These are phyloP conservation scores for Podospora sp. DNA, from an alignment of 495 filamentous ascomycete genomes.

Conservation along the genomic window DNA sequence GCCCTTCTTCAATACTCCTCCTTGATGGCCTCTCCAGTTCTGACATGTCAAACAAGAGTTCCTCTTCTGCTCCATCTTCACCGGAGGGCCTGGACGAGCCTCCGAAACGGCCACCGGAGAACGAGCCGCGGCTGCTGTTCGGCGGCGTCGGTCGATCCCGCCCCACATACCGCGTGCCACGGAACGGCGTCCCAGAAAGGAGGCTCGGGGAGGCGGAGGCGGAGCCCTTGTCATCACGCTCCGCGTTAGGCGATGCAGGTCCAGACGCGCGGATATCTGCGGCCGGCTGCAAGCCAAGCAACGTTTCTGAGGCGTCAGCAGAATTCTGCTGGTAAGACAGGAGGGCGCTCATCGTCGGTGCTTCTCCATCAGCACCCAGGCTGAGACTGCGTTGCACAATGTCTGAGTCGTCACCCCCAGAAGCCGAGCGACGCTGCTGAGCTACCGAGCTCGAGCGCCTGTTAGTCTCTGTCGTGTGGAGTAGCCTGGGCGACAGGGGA, in stretches of 20 bases:
- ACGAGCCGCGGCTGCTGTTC: slow-evolving; percentile 38
- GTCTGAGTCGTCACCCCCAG: slow-evolving; percentile 65
- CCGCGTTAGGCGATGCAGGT: slow-evolving; percentile 38
- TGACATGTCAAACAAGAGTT: slow-evolving; percentile 88
- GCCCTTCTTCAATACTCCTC: slow-evolving; percentile 72
- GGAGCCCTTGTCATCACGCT: slow-evolving; percentile 37
- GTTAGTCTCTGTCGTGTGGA: slow-evolving; percentile 49
- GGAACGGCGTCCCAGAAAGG: slow-evolving; percentile 34
- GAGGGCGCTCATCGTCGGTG: slow-evolving; percentile 59
- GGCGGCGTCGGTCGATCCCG: slow-evolving; percentile 36
- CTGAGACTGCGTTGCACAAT: slow-evolving; percentile 72
- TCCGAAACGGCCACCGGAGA: slow-evolving; percentile 43
- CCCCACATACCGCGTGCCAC: slow-evolving; percentile 35
- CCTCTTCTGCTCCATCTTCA: slow-evolving; percentile 66
- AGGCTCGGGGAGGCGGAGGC: slow-evolving; percentile 33
- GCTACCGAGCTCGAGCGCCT: slow-evolving; percentile 79
- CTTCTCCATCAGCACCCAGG: slow-evolving; percentile 66
- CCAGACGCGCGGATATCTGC: slow-evolving; percentile 45
- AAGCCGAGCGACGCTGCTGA: slow-evolving; percentile 59
- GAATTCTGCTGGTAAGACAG: slow-evolving; percentile 46
- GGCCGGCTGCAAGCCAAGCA: slow-evolving; percentile 46
- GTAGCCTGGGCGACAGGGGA: slow-evolving; percentile 72
- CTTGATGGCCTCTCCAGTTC: slow-evolving; percentile 71
- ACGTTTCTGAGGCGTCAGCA: slow-evolving; percentile 33
- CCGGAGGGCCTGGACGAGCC: slow-evolving; percentile 47